These are phyloP conservation scores for Aspergillus panamensis DNA, from an alignment of 495 filamentous ascomycete species.

Conservation along the genomic window DNA sequence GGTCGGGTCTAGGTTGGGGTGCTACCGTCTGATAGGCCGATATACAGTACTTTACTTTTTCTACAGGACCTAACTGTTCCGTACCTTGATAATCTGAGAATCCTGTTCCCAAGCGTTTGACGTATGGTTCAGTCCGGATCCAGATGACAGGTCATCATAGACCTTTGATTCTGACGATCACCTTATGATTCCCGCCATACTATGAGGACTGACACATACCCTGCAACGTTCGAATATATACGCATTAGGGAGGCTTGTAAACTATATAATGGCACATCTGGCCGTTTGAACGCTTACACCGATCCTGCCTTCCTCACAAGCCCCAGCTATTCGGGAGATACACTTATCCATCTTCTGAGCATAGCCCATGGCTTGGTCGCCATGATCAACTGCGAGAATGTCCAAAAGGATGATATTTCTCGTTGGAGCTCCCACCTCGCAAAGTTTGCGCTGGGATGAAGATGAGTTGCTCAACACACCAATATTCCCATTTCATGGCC, in stretches of 20 bases:
- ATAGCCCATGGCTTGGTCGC: slow-evolving; percentile 4
- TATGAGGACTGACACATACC: not conserved
- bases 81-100: too few species aligned
- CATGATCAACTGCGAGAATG: slow-evolving; percentile 30
- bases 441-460: slow-evolving; percentile 54
- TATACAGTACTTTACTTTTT: too few species aligned
- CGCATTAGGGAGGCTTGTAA: not conserved
- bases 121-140: slow-evolving; percentile 15
- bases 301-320: not conserved
- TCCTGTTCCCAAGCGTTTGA: not conserved
- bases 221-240: not conserved
- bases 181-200: not conserved
- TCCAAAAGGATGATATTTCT: slow-evolving; percentile 52
- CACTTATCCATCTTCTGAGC: not conserved
- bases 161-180: not conserved
- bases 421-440: slow-evolving; percentile 57
- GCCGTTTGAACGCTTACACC: not conserved
- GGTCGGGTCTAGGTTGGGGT: too few species aligned
- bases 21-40: too few species aligned
- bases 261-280: not conserved
- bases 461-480: slow-evolving; percentile 46
- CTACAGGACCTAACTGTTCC: too few species aligned
- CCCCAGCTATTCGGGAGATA: not conserved
- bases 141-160: slow-evolving; percentile 2
- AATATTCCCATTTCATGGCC: slow-evolving; percentile 46